Conservation (phyloP, 768 basidiomycete species). For the Leccinellum luteum region DNA sequence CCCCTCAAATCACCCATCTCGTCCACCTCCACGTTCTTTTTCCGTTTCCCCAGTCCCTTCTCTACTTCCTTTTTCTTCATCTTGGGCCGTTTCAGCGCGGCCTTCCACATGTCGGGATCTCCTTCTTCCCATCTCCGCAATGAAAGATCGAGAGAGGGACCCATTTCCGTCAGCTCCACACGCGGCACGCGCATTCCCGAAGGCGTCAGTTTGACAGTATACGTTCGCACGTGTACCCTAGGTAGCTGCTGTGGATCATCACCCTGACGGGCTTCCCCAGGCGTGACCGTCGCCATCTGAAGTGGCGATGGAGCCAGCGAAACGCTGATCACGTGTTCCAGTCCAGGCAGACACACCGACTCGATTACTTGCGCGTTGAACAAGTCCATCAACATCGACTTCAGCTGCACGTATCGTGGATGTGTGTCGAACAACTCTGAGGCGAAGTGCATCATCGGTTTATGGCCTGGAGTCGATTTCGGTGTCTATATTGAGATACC, state of each 20-base stretch:
- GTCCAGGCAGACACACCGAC: slow-evolving; percentile 75
- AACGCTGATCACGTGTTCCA: slow-evolving; percentile 87
- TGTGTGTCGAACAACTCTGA: slow-evolving; percentile 94
- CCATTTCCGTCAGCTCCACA: slow-evolving; percentile 84
- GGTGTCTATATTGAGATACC: slow-evolving; percentile 47
- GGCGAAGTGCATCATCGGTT: slow-evolving; percentile 93
- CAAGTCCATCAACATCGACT: slow-evolving; percentile 85
- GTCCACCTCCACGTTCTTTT: slow-evolving; percentile 94
- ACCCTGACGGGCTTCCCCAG: slow-evolving; percentile 29
- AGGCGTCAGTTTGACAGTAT: slow-evolving; percentile 67
- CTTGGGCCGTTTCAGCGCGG: slow-evolving; percentile 81
- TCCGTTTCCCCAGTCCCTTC: slow-evolving; percentile 86
- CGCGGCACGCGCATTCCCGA: slow-evolving; percentile 82
- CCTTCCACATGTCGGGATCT: slow-evolving; percentile 76
- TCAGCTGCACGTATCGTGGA: slow-evolving; percentile 87
- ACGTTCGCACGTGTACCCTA: slow-evolving; percentile 84
- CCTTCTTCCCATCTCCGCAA: slow-evolving; percentile 73
- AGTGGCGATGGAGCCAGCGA: slow-evolving; percentile 65
- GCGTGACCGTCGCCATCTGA: background rate
- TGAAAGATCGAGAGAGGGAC: slow-evolving; percentile 82
- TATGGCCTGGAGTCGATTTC: slow-evolving; percentile 86
- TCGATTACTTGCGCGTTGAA: slow-evolving; percentile 89
- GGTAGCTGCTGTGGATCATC: slow-evolving; percentile 58
- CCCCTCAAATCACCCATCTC: slow-evolving; percentile 97
- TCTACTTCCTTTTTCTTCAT: slow-evolving; percentile 85